Evolutionary conservation across 2,329 filamentous ascomycete genomes (phyloP), one percentile per base, ranked within the genome.

Genomic region (Claviceps lovelessii): DNA sequence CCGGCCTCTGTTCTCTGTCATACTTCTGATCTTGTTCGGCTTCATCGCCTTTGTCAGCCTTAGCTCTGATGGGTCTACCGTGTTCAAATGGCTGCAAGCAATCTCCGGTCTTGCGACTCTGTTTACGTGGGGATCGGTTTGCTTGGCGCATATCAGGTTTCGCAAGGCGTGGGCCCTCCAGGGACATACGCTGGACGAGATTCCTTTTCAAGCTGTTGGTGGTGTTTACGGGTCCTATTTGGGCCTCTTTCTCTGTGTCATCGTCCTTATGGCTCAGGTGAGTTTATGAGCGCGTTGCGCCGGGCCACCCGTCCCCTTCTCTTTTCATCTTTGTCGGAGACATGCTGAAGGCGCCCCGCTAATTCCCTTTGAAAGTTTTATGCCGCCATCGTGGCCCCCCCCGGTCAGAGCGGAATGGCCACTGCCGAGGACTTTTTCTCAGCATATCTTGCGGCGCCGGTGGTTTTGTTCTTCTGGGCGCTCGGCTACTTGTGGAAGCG

Each of bases 401-500:
- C 64, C 6, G 67, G 63, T 5, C n/a, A 64, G 53, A 54, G 57
- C 2, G 68, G 68, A 13, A 54, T 70, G 62, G 67, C 61, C 63
- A 72, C 60, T 51, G 77, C 69, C 19, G 69, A 77, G 60, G 68
- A 68, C 49, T 82, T 81, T 69, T 81, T 82, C 73, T 70, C 74
- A 62, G 63, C 70, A 7, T 80, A 77, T 64, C 73, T 81, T 17
- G 78, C 77, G 9, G 59, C 77, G 1, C 76, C 76, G 33, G 74
- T 81, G 55, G 75, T 81, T 54, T 61, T 81, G 15, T 57, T 68
- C 59, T 83, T 83, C 70, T 83, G 78, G 76, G 58, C 71, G 47
- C 63, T 71, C 51, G 80, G 83, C 2, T 86, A 78, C 65, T 46
- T 80, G 58, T 87, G 83, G 84, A 87, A 87, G 74, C 73, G 81